Evolutionary conservation across 106 monocot species (phyloP), one percentile per base, ranked within the genome.

Genomic region (Dioscorea zingiberensis): DNA sequence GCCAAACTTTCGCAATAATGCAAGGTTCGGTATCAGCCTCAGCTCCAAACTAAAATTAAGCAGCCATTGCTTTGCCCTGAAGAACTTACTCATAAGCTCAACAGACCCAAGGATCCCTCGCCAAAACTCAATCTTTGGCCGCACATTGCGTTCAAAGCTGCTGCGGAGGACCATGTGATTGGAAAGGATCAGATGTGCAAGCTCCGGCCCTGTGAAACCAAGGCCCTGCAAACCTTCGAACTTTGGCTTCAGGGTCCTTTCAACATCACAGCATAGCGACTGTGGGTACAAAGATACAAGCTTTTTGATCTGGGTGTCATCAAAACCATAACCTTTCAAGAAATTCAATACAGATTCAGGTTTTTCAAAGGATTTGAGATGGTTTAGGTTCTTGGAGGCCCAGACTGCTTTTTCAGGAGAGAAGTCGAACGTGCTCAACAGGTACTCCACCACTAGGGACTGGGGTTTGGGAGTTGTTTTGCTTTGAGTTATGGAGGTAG

Each of bases 161-260:
- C 0, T 12, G 15, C 22, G 2, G 22, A 60, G 15, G 32, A 38
- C 17, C 15, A 8, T 7, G 3, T 62, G 70, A 21, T 25, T 61
- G 2, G n/a, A 18, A 14, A 32, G 1, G 19, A 78, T n/a, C 1
- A 83, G 45, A 18, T 27, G 13, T n/a, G 17, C 14, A 22, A 83
- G 54, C 1, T 72, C 45, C 2, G 59, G 18, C 11, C 25, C 65
- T 2, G 58, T 59, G 46, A 83, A 63, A 7, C 74, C 74, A 1
- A 71, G 27, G 4, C 73, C 29, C 4, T 56, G 54, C 27, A 78
- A 27, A 48, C 17, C 25, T 14, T 32, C 10, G 2, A 78, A 4
- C 25, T 62, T 74, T 19, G 78, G 83, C 17, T 48, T 63, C 10
- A 83, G 26, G 12, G 49, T 73, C 17, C 54, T 71, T 26, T 84